Conservation (phyloP, 441 rosid species). For the Flueggea neowawraea region DNA sequence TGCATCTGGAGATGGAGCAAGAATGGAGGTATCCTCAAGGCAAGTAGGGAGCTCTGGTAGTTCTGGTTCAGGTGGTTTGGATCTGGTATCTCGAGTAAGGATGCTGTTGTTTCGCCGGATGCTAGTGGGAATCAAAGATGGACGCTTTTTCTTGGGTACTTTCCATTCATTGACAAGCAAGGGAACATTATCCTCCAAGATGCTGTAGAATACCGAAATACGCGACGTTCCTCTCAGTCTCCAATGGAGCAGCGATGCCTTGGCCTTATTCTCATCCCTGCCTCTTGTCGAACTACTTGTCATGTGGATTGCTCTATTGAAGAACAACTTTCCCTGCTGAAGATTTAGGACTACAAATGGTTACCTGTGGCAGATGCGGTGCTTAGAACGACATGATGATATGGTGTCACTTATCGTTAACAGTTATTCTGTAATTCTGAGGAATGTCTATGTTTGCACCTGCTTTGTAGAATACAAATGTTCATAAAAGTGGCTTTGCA, state of each 20-base stretch:
- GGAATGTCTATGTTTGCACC: neutral
- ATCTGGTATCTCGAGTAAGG: slow-evolving; percentile 43
- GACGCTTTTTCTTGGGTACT: slow-evolving; percentile 77
- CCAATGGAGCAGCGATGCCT: slow-evolving; percentile 86
- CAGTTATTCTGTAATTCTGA: neutral
- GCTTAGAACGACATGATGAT: neutral
- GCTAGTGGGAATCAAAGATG: slow-evolving; percentile 86
- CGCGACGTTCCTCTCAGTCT: slow-evolving; percentile 63
- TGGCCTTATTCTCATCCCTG: slow-evolving; percentile 78
- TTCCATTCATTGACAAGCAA: slow-evolving; percentile 90
- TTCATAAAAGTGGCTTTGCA: neutral
- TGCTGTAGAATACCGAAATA: slow-evolving; percentile 73
- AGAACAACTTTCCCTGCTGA: slow-evolving; percentile 64
- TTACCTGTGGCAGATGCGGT: neutral
- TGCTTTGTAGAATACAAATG: neutral
- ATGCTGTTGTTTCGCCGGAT: slow-evolving; percentile 65
- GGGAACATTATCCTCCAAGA: slow-evolving; percentile 94
- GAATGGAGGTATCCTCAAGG: slow-evolving; percentile 21
- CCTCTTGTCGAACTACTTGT: slow-evolving; percentile 66
- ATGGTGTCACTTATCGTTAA: neutral
- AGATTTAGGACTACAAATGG: slow-evolving; percentile 29
- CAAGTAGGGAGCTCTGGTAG: slow-evolving; percentile 29
- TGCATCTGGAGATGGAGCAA: slow-evolving; percentile 32
- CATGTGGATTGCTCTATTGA: slow-evolving; percentile 85
- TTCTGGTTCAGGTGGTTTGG: slow-evolving; percentile 21